Percentiles rank a stretch among this genome's conserved stretches.
Evolutionary conservation across 495 filamentous ascomycete species (phyloP).

Genomic region (Aspergillus panamensis): DNA sequence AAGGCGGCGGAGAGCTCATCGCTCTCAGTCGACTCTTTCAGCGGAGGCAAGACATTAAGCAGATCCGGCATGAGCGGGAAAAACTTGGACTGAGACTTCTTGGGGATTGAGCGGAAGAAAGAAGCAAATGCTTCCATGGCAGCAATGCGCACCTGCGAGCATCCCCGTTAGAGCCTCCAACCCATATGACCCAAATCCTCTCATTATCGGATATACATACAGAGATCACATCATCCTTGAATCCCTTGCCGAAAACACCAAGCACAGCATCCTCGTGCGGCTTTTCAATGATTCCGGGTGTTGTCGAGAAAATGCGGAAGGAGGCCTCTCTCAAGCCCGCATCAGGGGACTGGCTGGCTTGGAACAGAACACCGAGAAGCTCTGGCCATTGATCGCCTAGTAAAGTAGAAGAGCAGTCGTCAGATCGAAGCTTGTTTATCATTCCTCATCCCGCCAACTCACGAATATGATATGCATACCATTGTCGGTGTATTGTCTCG

Average conservation of each 20-base stretch:
- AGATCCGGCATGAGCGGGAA: slow-evolving; percentile 81
- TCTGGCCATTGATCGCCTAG: slow-evolving; percentile 87
- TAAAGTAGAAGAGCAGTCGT: slow-evolving; percentile 19
- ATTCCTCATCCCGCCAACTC: slow-evolving; percentile 1
- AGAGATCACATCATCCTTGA: slow-evolving; percentile 78
- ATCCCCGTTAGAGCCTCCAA: neutral
- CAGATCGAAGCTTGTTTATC: slow-evolving; percentile 17
- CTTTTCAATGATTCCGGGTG: slow-evolving; percentile 93
- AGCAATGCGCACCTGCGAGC: slow-evolving; percentile 69
- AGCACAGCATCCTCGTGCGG: slow-evolving; percentile 86
- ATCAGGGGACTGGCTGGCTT: slow-evolving; percentile 79
- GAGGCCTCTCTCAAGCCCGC: slow-evolving; percentile 80
- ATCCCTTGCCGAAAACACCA: slow-evolving; percentile 80
- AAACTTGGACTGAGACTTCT: slow-evolving; percentile 84
- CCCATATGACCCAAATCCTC: neutral
- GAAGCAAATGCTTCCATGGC: slow-evolving; percentile 96
- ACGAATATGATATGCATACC: slow-evolving; percentile 50
- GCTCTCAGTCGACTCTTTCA: slow-evolving; percentile 84
- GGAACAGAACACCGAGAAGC: slow-evolving; percentile 78
- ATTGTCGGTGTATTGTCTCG: slow-evolving; percentile 88
- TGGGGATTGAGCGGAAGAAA: slow-evolving; percentile 85
- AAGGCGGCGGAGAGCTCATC: slow-evolving; percentile 87
- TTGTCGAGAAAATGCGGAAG: slow-evolving; percentile 91
- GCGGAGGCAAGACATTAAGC: slow-evolving; percentile 85
- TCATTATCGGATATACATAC: slow-evolving; percentile 45